phyloP scores from a whole-genome alignment of 208 protist genomes.

The Trypanosoma caninum region DNA sequence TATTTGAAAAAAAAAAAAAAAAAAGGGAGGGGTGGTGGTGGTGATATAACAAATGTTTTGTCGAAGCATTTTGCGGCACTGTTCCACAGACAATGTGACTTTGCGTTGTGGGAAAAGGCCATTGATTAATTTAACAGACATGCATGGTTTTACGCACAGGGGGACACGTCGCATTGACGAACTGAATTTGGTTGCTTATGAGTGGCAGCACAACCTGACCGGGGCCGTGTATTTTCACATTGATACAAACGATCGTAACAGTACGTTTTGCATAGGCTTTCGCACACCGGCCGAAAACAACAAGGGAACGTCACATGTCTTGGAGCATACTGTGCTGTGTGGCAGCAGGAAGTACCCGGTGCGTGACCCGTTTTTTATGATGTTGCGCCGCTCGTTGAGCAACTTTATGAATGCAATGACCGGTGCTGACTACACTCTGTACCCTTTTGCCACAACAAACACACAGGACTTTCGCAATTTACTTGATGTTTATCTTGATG shows the following conservation, averaged over 20 bases:
- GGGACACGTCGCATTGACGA: conserved; percentile 59
- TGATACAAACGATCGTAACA: conserved; percentile 94
- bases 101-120: conserved; percentile 3
- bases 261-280: conserved; percentile 96
- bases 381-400: conserved; percentile 87
- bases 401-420: conserved; percentile 95
- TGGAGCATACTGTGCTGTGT: conserved; percentile 97
- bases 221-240: conserved; percentile 90
- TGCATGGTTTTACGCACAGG: conserved; percentile 70
- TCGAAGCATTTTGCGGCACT: conserved; percentile 28
- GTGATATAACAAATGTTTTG: conserved; percentile 56
- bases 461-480: conserved; percentile 91
- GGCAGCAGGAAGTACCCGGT: conserved; percentile 95
- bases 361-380: conserved; percentile 90
- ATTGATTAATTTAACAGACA: conserved; percentile 34
- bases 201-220: conserved; percentile 68
- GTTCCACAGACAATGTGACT: conserved; percentile 10
- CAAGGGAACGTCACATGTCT: conserved; percentile 95
- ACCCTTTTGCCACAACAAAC: conserved; percentile 93
- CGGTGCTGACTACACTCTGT: conserved; percentile 91
- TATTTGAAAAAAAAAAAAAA: conserved; percentile 1
- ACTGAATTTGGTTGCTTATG: conserved; percentile 75
- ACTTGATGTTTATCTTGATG: conserved; percentile 92
- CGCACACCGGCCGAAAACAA: conserved; percentile 91
- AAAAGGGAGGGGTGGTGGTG: too few relatives aligned